Evolutionary conservation across 2,329 filamentous ascomycete genomes (phyloP).

Genomic region (Monosporascus cannonballus): DNA sequence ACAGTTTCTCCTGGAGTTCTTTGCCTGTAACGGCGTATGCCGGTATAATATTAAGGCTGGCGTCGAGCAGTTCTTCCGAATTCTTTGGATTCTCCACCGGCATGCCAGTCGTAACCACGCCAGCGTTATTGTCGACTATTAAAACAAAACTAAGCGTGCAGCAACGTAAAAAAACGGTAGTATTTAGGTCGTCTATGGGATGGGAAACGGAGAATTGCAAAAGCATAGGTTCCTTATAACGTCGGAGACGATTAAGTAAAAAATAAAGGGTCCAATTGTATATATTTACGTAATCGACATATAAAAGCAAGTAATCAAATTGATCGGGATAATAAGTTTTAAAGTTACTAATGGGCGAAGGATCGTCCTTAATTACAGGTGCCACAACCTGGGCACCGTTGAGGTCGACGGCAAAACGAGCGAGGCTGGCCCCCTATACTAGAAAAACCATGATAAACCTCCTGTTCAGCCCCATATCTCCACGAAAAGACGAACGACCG

Average conservation of each 20-base stretch:
- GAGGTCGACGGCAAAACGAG: slow-evolving; percentile 8
- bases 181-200: slow-evolving; percentile 4
- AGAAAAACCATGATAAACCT: too few species aligned
- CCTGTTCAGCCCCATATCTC: too few species aligned
- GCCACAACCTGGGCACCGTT: slow-evolving; percentile 8
- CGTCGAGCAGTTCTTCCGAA: not conserved
- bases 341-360: slow-evolving; percentile 13
- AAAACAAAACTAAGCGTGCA: slow-evolving; percentile 2
- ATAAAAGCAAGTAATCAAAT: slow-evolving; percentile 13
- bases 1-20: not conserved
- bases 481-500: too few species aligned
- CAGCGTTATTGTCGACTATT: not conserved
- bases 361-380: slow-evolving; percentile 6
- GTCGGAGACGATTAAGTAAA: slow-evolving; percentile 11
- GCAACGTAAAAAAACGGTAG: slow-evolving; percentile 6
- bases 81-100: slow-evolving; percentile 1
- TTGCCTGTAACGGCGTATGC: not conserved
- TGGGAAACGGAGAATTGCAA: slow-evolving; percentile 9
- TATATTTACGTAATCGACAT: slow-evolving; percentile 12
- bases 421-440: not conserved
- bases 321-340: slow-evolving; percentile 14
- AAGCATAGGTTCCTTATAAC: slow-evolving; percentile 11
- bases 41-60: not conserved
- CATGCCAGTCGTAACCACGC: not conserved
- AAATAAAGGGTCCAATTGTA: slow-evolving; percentile 17